phyloP scores from a whole-genome alignment of 306 rosid species.

The Quercus wislizeni region DNA sequence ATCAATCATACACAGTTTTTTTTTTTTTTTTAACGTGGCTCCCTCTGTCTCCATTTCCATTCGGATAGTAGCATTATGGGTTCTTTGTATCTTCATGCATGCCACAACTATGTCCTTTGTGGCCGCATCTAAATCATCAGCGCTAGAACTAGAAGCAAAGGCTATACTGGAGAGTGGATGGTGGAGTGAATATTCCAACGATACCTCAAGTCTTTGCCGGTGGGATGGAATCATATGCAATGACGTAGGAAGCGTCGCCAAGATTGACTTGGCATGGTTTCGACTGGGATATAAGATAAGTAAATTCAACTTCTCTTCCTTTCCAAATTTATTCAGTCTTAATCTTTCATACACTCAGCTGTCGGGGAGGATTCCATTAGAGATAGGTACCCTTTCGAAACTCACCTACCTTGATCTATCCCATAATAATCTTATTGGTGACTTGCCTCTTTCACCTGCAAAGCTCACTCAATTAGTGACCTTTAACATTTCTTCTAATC shows the following conservation, averaged over 20 bases:
- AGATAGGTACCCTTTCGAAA: not conserved
- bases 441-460: not conserved
- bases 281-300: not conserved
- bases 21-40: not conserved
- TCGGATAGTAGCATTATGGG: not conserved
- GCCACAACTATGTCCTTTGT: not conserved
- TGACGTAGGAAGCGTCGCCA: not conserved
- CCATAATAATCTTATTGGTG: not conserved
- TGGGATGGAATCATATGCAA: slow-evolving; percentile 11
- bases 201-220: not conserved
- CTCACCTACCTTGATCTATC: not conserved
- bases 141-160: not conserved
- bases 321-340: not conserved
- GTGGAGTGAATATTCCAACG: not conserved
- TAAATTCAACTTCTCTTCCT: not conserved
- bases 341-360: not conserved
- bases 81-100: not conserved
- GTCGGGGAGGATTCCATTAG: not conserved
- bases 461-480: not conserved
- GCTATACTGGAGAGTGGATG: not conserved
- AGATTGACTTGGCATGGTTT: not conserved
- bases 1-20: not conserved
- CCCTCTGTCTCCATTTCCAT: not conserved
- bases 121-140: not conserved
- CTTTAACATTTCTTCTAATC: too few species aligned